Evolutionary conservation across 768 basidiomycete genomes (phyloP).

Genomic region (Suillus subluteus): DNA sequence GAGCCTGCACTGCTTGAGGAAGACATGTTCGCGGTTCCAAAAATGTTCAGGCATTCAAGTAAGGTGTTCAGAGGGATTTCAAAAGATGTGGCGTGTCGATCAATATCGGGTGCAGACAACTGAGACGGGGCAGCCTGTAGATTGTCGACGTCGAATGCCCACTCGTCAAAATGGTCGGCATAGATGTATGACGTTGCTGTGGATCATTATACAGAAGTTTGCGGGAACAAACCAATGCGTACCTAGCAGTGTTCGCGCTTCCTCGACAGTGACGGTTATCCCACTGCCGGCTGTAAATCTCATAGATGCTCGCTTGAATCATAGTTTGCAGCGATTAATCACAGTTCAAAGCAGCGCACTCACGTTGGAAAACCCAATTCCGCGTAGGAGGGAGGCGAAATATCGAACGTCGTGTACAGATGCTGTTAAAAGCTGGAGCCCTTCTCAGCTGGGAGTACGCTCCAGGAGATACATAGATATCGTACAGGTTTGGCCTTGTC

Average conservation of each 20-base stretch:
- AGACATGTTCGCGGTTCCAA: slow-evolving; percentile 70
- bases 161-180: slow-evolving; percentile 79
- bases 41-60: slow-evolving; percentile 91
- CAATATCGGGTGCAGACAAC: slow-evolving; percentile 15
- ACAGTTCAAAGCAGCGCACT: slow-evolving; percentile 28
- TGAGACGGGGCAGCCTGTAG: slow-evolving; percentile 30
- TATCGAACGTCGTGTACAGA: slow-evolving; percentile 84
- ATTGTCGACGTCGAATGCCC: slow-evolving; percentile 57
- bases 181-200: slow-evolving; percentile 88
- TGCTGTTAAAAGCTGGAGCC: slow-evolving; percentile 59
- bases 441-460: background rate
- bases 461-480: background rate
- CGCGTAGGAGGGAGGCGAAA: slow-evolving; percentile 76
- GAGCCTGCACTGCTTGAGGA: slow-evolving; percentile 29
- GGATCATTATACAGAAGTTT: slow-evolving; percentile 8
- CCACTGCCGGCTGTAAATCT: slow-evolving; percentile 66
- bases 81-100: slow-evolving; percentile 49
- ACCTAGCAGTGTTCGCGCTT: slow-evolving; percentile 83
- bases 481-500: slow-evolving; percentile 30
- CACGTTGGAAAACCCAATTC: slow-evolving; percentile 82
- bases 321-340: slow-evolving; percentile 10
- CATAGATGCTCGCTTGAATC: slow-evolving; percentile 71
- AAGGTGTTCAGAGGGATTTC: slow-evolving; percentile 85
- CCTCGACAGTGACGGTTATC: slow-evolving; percentile 81
- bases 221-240: slow-evolving; percentile 24